Evolutionary conservation across 768 basidiomycete species (phyloP), one percentile per base, ranked within the genome.

Genomic region (Phaeotremella fagi): DNA sequence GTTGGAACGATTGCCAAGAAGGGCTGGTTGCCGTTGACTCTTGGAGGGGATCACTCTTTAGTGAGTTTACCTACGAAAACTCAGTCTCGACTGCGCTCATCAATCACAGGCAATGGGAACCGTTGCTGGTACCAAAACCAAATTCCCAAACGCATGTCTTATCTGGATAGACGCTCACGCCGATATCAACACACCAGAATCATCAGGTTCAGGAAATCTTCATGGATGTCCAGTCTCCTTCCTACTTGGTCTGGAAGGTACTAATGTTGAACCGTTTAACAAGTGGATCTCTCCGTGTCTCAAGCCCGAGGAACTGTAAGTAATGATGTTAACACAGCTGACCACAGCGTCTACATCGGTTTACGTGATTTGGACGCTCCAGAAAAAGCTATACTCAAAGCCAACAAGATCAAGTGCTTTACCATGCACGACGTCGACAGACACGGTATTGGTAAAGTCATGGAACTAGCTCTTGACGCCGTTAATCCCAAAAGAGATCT

Each of bases 211-310:
- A 81, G 94, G 94, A 26, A 97, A 98, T 75, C 85, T 99, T 42
- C 95, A 99, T 76, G 95, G 95, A 57, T 97, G 95, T 86, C 95
- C 95, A 20, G 82, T 98, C 38, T 89, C 95, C 4, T 98, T 98
- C 82, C 82, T 99, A 45, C 72, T 88, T 75, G 73, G 81, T 75
- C 71, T 85, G 15, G 60, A 67, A 16, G 78, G 78, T 4, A 75
- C 75, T 12, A 67, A 75, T 41, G 73, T 77, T 26, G 71, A 70
- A 27, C 78, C 78, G 1, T 74, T 72, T 66, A 67, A 67, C 44
- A 53, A 65, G 52, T 85, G 85, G 83, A 67, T 84, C 47, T 60
- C 82, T 83, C 71, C 83, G 83, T 31, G 67, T 77, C 79, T 98
- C 29, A 83, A 78, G 71, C 78, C 88, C 1, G 80, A 84, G 31